Evolutionary conservation across 257 asterid species (phyloP).

Genomic region (Solanum tacnaense): DNA sequence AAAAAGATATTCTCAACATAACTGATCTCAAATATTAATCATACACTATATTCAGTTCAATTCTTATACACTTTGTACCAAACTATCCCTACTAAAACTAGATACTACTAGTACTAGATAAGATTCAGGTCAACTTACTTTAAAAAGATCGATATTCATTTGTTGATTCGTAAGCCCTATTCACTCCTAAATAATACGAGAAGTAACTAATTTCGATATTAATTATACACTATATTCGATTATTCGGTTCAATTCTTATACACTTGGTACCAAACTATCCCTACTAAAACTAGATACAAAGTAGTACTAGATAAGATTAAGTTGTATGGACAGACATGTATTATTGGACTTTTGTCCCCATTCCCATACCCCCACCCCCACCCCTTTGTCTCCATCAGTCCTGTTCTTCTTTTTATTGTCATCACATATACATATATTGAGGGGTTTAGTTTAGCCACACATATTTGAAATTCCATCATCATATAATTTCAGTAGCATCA

Average conservation of each 20-base stretch:
- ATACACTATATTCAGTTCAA: neutral
- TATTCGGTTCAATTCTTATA: neutral
- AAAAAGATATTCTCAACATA: neutral
- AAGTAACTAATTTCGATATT: neutral
- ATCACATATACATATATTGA: neutral
- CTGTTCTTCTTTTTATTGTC: neutral
- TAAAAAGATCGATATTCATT: too few relatives aligned
- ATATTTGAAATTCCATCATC: neutral
- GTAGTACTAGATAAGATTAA: neutral
- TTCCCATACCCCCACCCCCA: neutral
- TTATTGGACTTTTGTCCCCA: neutral
- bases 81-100: neutral
- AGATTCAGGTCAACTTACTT: neutral
- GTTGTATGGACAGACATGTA: neutral
- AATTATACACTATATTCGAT: rapidly evolving
- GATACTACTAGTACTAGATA: neutral
- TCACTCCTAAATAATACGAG: neutral
- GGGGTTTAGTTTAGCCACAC: neutral
- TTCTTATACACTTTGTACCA: neutral
- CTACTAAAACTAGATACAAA: neutral
- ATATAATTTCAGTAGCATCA: neutral
- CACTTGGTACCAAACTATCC: neutral
- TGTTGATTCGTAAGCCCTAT: too few relatives aligned
- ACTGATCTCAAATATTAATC: neutral
- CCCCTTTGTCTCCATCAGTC: neutral